Conservation (phyloP, 495 filamentous ascomycete species). For the Chlorociboria aeruginascens region DNA sequence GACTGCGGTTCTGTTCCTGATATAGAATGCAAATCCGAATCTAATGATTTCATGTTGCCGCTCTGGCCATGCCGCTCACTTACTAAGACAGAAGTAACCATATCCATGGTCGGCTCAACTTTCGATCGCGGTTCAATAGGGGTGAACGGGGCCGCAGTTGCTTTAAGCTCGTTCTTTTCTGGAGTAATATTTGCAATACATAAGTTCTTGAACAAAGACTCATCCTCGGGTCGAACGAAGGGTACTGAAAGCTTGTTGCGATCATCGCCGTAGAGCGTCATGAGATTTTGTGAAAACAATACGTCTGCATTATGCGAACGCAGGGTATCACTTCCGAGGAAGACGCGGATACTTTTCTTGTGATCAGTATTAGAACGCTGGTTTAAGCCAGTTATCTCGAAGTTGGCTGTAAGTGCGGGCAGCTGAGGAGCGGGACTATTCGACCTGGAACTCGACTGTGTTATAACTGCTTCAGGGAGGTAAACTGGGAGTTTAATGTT, state of each 20-base stretch:
- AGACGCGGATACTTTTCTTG: constrained; percentile 56
- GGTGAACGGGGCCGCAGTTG: constrained; percentile 26
- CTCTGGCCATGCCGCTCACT: background rate
- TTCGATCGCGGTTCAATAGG: constrained; percentile 12
- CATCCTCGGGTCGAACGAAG: constrained; percentile 86
- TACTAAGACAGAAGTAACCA: constrained; percentile 1
- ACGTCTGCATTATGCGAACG: constrained; percentile 83
- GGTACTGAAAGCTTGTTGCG: constrained; percentile 84
- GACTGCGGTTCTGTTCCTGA: constrained; percentile 4
- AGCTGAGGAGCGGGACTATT: constrained; percentile 67
- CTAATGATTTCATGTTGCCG: background rate
- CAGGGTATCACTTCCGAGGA: constrained; percentile 79
- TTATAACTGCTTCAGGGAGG: constrained; percentile 79
- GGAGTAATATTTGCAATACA: constrained; percentile 43
- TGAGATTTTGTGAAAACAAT: constrained; percentile 77
- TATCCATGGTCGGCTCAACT: constrained; percentile 4
- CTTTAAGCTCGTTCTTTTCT: constrained; percentile 35
- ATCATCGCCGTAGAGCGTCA: constrained; percentile 79
- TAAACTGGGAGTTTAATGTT: constrained; percentile 71
- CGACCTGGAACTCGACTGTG: constrained; percentile 59
- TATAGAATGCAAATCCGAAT: background rate
- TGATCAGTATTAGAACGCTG: constrained; percentile 34
- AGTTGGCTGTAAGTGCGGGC: constrained; percentile 64
- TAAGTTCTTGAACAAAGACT: constrained; percentile 64
- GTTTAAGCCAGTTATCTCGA: constrained; percentile 44